These are phyloP conservation scores for Prunus kanzakura DNA, from an alignment of 306 rosid species.

Conservation along the genomic window DNA sequence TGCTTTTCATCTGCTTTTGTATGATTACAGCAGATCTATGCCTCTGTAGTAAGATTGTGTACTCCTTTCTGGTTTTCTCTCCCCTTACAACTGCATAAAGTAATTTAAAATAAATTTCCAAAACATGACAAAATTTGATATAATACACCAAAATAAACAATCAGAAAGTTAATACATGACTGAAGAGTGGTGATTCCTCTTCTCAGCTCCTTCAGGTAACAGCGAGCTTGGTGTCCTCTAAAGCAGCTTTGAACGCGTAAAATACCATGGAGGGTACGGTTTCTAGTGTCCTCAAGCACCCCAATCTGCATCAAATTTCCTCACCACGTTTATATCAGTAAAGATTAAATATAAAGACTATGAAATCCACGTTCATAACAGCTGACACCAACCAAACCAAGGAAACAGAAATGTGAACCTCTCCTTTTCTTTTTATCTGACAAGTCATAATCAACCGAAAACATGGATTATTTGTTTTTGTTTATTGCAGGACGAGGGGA, in stretches of 20 bases:
- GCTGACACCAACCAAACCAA: not conserved
- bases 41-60: constrained; percentile 54
- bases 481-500: too few species aligned
- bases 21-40: constrained; percentile 69
- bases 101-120: constrained; percentile 8
- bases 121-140: constrained; percentile 27
- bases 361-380: not conserved
- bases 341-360: not conserved
- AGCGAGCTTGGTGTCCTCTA: constrained; percentile 87
- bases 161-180: constrained; percentile 58
- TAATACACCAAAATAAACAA: constrained; percentile 17
- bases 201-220: constrained; percentile 58
- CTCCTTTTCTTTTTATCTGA: too few species aligned
- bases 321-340: not conserved
- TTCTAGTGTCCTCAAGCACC: constrained; percentile 95
- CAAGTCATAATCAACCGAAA: too few species aligned
- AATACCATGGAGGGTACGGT: constrained; percentile 88
- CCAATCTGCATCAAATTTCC: constrained; percentile 64
- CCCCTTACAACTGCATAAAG: constrained; percentile 75
- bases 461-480: too few species aligned
- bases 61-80: constrained; percentile 65
- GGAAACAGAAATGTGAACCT: too few species aligned
- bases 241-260: constrained; percentile 94
- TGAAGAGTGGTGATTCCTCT: constrained; percentile 75
- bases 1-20: constrained; percentile 65